Percentiles rank a stretch among this genome's conserved stretches.
Evolutionary conservation across 2,329 filamentous ascomycete species (phyloP).

Genomic region (Bipolaris zeicola): DNA sequence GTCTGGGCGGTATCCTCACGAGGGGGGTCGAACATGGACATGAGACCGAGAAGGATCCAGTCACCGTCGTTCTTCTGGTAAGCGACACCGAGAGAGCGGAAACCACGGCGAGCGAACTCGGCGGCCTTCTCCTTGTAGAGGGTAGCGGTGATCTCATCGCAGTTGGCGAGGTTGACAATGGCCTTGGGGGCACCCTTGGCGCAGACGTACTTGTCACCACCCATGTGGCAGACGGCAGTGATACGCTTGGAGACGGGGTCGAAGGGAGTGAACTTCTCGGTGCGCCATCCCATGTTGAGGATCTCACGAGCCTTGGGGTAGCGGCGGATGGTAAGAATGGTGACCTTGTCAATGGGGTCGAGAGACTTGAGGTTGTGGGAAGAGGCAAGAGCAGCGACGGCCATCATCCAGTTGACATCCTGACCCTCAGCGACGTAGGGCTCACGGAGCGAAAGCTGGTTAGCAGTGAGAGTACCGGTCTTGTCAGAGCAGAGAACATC

Average conservation of each 20-base stretch:
- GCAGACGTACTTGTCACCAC: conserved; percentile 72
- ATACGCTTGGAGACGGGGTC: conserved; percentile 82
- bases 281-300: conserved; percentile 74
- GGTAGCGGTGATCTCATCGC: conserved; percentile 66
- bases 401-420: conserved; percentile 86
- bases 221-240: conserved; percentile 70
- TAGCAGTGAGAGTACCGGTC: conserved; percentile 77
- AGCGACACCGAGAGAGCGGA: conserved; percentile 79
- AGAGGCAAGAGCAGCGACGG: conserved; percentile 75
- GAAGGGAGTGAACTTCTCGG: conserved; percentile 77
- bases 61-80: conserved; percentile 77
- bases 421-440: conserved; percentile 77
- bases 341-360: conserved; percentile 81
- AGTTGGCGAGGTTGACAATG: conserved; percentile 71
- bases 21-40: conserved; percentile 81
- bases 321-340: conserved; percentile 74
- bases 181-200: conserved; percentile 81
- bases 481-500: conserved; percentile 83
- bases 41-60: conserved; percentile 76
- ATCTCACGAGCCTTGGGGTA: conserved; percentile 81
- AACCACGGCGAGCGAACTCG: conserved; percentile 78
- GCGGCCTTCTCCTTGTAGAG: conserved; percentile 74
- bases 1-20: conserved; percentile 80
- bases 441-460: conserved; percentile 77
- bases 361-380: conserved; percentile 80